Conservation (phyloP, 2,329 filamentous ascomycete genomes). For the Cryphonectria nitschkei region DNA sequence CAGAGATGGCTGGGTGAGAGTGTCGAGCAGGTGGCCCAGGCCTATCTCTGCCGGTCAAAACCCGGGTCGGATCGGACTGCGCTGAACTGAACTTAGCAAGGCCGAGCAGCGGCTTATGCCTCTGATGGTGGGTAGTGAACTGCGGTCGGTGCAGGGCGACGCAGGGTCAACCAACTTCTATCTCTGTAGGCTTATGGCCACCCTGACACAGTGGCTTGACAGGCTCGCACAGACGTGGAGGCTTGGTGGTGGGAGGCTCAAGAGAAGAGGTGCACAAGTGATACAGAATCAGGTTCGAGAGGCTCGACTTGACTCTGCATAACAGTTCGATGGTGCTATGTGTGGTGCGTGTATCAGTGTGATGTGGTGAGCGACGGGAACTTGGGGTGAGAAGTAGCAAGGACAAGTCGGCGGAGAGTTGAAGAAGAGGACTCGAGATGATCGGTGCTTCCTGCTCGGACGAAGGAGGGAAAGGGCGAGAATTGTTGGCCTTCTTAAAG, state of each 20-base stretch:
- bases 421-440: constrained; percentile 26
- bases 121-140: constrained; percentile 17
- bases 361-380: constrained; percentile 2
- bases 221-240: constrained; percentile 29
- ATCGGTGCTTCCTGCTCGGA: constrained; percentile 25
- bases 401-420: constrained; percentile 10
- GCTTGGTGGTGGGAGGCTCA: constrained; percentile 29
- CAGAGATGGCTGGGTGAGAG: constrained; percentile 3
- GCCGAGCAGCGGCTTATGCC: constrained; percentile 5
- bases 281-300: constrained; percentile 27
- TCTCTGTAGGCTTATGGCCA: constrained; percentile 26
- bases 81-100: constrained; percentile 11
- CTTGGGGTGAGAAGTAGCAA: not conserved
- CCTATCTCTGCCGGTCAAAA: not conserved
- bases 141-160: constrained; percentile 21
- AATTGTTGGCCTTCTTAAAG: constrained; percentile 34
- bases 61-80: not conserved
- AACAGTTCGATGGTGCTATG: constrained; percentile 18
- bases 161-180: constrained; percentile 24
- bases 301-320: constrained; percentile 17
- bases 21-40: not conserved
- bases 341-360: constrained; percentile 8
- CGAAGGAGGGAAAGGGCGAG: constrained; percentile 26
- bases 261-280: constrained; percentile 29
- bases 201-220: constrained; percentile 31